Evolutionary conservation across 306 rosid genomes (phyloP), one percentile per base, ranked within the genome.

Genomic region (Quercus rubra): DNA sequence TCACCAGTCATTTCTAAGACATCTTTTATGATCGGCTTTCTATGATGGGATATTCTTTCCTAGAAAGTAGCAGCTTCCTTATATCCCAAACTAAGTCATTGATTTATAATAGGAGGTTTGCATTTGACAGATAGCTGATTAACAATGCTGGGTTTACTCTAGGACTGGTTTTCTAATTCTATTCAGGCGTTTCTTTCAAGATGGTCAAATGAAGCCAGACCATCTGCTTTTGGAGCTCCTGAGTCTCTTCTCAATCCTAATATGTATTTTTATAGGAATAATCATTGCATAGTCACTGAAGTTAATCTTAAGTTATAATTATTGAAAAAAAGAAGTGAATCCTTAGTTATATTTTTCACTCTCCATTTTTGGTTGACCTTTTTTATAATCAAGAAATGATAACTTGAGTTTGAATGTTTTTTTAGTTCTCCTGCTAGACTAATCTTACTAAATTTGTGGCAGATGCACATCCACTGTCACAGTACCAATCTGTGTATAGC

Each of bases 401-500:
- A 20, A 25, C 3, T 57, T 51, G 5, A 46, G 12, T 38, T 64
- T 69, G 46, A 28, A 21, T 67, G 17, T 46, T 23, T 51, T 6
- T 31, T 8, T 31, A 19, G 19, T 63, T 49, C 27, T 19, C 5
- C 30, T 21, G 27, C 68, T 38, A 33, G 69, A 58, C 74, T 72
- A 33, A 70, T 57, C 58, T 43, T 62, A 9, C 35, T 5, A 64
- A 23, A 20, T 64, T 20, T 77, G 70, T 81, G 58, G 87, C 71
- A 33, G 74, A 59, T 77, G 23, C 67, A 33, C 80, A 23, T 74
- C 80, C 75, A 62, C 72, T 91, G 3, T 73, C 82, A 28, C 77
- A 56, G 73, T 79, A 85, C 75, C 87, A 54, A 28, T 83, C 90
- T 31, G 55, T 86, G 59, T 88, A 92, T 77, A 90, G 97, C 75